Evolutionary conservation across 495 filamentous ascomycete species (phyloP).

Genomic region (Stereocaulon alpinum): DNA sequence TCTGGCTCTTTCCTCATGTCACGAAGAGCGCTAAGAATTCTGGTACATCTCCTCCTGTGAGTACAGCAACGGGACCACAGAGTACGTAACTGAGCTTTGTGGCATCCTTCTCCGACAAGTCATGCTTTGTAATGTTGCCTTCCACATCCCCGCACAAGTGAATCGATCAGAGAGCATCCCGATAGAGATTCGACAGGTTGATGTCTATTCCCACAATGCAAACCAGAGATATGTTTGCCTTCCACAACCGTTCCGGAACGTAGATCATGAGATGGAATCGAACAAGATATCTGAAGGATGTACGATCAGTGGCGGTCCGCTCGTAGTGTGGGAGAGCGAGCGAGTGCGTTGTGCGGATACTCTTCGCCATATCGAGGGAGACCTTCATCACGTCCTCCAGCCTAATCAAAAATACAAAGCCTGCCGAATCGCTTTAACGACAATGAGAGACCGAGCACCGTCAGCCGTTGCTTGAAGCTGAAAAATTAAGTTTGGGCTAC

Average conservation of each 20-base stretch:
- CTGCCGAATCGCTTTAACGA: conserved; percentile 1
- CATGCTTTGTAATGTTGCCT: not conserved
- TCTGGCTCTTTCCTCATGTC: not conserved
- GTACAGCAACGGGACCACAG: conserved; percentile 3
- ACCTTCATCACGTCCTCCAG: conserved; percentile 11
- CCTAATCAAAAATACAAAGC: conserved; percentile 5
- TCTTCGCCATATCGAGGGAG: conserved; percentile 5
- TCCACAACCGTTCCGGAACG: conserved; percentile 1
- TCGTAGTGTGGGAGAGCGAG: not conserved
- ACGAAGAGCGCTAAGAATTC: not conserved
- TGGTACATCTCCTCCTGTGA: not conserved
- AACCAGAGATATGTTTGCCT: not conserved
- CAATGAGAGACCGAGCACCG: not conserved
- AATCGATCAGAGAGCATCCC: not conserved
- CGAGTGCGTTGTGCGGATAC: not conserved
- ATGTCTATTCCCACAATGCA: not conserved
- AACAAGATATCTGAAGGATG: not conserved
- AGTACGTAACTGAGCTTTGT: conserved; percentile 5
- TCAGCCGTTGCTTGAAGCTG: not conserved
- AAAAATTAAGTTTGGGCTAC: too few relatives aligned
- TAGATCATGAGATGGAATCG: conserved; percentile 8
- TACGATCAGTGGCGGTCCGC: not conserved
- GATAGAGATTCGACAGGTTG: conserved; percentile 7
- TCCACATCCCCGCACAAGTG: conserved; percentile 3
- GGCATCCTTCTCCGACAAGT: not conserved